Evolutionary conservation across 139 green algal species (phyloP), one percentile per base, ranked within the genome.

Genomic region (Zygnema cylindricum): DNA sequence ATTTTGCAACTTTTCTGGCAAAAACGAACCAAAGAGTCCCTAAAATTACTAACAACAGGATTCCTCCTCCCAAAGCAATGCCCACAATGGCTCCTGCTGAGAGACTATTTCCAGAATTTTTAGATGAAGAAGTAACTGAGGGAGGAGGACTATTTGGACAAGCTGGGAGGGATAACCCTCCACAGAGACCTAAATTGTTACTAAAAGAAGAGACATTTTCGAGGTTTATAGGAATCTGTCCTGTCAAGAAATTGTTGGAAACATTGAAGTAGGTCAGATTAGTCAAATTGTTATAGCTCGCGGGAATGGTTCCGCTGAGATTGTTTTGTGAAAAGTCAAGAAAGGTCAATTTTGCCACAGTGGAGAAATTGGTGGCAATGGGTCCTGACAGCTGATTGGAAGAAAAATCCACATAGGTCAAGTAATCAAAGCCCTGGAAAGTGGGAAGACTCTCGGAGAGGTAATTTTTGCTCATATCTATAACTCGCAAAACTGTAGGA

Each of bases 321-420:
- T 84, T 33, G 36, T 86, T 86, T 25, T 55, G 25, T 0, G 39
- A 73, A 43, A 77, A 33, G 36, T 55, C 76, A 32, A 86, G 43
- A 30, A 23, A 69, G 7, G 11, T 40, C 30, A 86, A 43, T 7
- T 41, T 32, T 33, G n/a, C 11, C 25, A 86, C 33, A 11, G 21
- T 11, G 41, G 39, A 73, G 43, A 40, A 55, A 32, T 57, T 38
- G 38, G n/a, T 41, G 2, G 82, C 54, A 21, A 87, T 39, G 36
- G 42, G 3, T 0, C 82, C 82, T 16, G 55, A 87, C 54, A 87
- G 21, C 23, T 55, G n/a, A n/a, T 87, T 87, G 16, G 35, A 82
- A 32, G 82, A 87, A 2, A 87, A 2, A 33, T 87, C 82, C 3
- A 87, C 39, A 41, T 69, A 81, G 22, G n/a, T 22, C 23, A 87